These are phyloP conservation scores for Leishmania amazonensis DNA, from an alignment of 208 protist genomes.

Conservation along the genomic window DNA sequence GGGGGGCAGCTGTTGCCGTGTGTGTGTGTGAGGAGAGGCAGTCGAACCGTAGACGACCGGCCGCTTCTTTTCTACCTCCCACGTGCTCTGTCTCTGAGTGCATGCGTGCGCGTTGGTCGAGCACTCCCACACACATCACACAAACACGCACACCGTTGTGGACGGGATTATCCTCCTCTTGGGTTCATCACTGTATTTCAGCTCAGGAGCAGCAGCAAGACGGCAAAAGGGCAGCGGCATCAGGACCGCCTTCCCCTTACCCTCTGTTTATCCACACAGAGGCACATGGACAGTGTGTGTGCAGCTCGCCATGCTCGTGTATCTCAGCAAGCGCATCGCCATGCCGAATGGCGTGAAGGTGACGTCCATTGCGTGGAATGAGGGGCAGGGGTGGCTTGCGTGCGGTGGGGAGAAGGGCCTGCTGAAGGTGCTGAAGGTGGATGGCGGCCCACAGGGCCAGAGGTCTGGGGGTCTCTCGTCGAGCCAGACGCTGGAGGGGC, in stretches of 20 bases:
- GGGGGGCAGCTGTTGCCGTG: not conserved
- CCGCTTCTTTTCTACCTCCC: not conserved
- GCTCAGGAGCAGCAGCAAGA: not conserved
- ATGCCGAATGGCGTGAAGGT: slow-evolving; percentile 94
- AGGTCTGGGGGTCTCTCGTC: slow-evolving; percentile 90
- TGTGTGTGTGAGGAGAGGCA: not conserved
- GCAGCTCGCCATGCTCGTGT: slow-evolving; percentile 90
- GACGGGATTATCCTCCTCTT: not conserved
- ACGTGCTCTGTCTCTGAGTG: not conserved
- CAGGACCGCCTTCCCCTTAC: not conserved
- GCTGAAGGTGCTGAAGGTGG: slow-evolving; percentile 96
- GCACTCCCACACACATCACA: not conserved
- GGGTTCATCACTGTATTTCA: not conserved
- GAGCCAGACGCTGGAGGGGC: slow-evolving; percentile 97
- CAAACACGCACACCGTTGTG: not conserved
- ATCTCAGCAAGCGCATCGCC: slow-evolving; percentile 96
- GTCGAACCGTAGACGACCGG: not conserved
- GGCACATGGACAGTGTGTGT: not conserved
- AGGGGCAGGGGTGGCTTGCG: slow-evolving; percentile 96
- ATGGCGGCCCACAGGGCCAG: slow-evolving; percentile 64
- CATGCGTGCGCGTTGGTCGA: not conserved
- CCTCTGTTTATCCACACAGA: not conserved
- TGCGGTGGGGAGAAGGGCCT: slow-evolving; percentile 95
- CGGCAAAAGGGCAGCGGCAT: not conserved
- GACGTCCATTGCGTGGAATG: slow-evolving; percentile 92